phyloP scores from a whole-genome alignment of 139 green algal genomes.

The Chlamydomonas incerta region DNA sequence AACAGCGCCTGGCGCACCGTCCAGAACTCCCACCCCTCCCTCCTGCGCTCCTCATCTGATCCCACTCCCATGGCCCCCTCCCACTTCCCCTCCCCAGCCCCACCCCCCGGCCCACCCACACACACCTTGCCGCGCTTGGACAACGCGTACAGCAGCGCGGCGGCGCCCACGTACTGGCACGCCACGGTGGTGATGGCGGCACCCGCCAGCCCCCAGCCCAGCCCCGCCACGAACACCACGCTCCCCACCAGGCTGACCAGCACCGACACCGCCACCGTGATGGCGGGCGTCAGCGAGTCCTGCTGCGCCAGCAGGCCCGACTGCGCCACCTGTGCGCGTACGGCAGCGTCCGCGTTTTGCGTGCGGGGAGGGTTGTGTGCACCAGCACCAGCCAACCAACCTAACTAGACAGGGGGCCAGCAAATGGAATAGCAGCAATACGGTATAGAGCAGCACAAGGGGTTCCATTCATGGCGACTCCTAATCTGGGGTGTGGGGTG shows the following conservation, averaged over 20 bases:
- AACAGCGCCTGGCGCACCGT: too few species aligned
- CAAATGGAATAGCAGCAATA: too few species aligned
- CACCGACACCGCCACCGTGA: conserved; percentile 19
- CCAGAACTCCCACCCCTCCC: too few species aligned
- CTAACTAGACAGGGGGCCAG: too few species aligned
- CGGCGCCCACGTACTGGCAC: conserved; percentile 65
- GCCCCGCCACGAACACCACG: conserved; percentile 63
- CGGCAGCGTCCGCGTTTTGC: too few species aligned
- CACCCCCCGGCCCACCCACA: background rate
- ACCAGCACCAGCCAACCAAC: too few species aligned
- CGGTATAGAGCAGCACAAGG: too few species aligned
- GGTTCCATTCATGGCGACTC: too few species aligned
- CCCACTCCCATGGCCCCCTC: background rate
- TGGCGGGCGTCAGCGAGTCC: conserved; percentile 40
- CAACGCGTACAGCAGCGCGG: conserved; percentile 51
- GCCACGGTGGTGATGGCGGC: conserved; percentile 71
- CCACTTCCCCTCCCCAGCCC: background rate
- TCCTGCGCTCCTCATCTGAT: background rate
- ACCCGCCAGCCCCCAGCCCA: conserved; percentile 69
- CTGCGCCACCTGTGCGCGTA: conserved; percentile 56
- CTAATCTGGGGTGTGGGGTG: too few species aligned
- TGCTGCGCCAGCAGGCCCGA: conserved; percentile 63
- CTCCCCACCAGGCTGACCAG: conserved; percentile 24
- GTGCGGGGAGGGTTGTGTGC: too few species aligned
- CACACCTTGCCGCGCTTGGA: conserved; percentile 39